These are phyloP conservation scores for Phellopilus nigrolimitatus DNA, from an alignment of 1,284 basidiomycete genomes.

Conservation along the genomic window DNA sequence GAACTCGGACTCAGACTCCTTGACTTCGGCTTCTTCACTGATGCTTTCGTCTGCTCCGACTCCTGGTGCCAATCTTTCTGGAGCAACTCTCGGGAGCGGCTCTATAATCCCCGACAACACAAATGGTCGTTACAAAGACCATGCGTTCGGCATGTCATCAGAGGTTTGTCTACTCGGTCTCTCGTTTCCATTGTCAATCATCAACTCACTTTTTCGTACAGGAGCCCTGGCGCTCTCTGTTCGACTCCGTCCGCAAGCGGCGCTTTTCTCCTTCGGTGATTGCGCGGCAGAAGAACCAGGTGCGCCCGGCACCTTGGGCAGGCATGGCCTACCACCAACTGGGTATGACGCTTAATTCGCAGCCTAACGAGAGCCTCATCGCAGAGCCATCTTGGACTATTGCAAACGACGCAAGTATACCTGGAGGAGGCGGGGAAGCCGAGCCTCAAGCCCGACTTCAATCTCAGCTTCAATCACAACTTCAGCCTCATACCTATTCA, in stretches of 20 bases:
- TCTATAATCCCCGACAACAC: neutral
- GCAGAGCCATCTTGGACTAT: neutral
- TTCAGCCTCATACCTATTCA: no score
- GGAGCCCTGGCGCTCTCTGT: neutral
- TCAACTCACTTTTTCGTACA: neutral
- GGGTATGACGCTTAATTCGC: neutral
- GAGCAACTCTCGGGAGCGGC: neutral
- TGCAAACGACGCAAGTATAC: neutral
- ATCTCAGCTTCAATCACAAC: neutral
- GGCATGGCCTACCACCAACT: neutral
- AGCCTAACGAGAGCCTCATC: neutral
- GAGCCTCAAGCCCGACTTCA: neutral
- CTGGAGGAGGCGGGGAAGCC: neutral
- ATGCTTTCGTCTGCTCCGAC: neutral
- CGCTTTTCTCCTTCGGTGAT: neutral
- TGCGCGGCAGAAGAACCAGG: neutral
- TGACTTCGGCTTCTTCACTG: neutral
- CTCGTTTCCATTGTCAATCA: no score
- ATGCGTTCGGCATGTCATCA: no score
- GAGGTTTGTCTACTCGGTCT: no score
- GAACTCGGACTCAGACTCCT: neutral
- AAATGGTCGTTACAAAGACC: no score
- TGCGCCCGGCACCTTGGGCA: neutral
- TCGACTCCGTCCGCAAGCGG: neutral
- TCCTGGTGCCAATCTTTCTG: neutral